phyloP scores from a whole-genome alignment of 1,284 basidiomycete genomes.

The Melampsora americana region DNA sequence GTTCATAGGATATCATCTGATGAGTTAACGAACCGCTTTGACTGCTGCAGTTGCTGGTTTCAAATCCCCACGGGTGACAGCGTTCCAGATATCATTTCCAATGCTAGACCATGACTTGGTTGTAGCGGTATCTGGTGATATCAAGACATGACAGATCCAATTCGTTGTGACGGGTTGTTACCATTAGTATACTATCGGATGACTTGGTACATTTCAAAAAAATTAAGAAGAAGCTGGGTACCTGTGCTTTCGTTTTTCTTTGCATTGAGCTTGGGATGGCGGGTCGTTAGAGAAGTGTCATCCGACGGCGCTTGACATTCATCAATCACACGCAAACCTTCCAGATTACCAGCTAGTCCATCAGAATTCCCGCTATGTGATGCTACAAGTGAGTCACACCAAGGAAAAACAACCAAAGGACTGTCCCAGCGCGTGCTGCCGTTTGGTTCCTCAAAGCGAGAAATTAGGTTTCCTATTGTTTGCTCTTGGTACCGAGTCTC shows the following conservation, averaged over 20 bases:
- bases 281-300: background rate
- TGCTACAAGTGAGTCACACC: slow-evolving; percentile 27
- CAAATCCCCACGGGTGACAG: slow-evolving; percentile 24
- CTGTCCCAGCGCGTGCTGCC: slow-evolving; percentile 29
- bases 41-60: slow-evolving; percentile 41
- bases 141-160: background rate
- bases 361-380: background rate
- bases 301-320: slow-evolving; percentile 10
- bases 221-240: background rate
- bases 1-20: background rate
- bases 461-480: slow-evolving; percentile 25
- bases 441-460: slow-evolving; percentile 38
- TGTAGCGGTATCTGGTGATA: background rate
- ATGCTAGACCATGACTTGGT: slow-evolving; percentile 25
- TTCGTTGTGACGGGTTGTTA: background rate
- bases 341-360: slow-evolving; percentile 17
- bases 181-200: background rate
- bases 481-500: slow-evolving; percentile 32
- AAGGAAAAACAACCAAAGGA: slow-evolving; percentile 39
- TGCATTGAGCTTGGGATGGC: background rate
- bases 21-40: slow-evolving; percentile 16
- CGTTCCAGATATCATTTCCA: slow-evolving; percentile 35
- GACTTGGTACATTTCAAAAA: background rate
- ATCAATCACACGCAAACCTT: slow-evolving; percentile 34
- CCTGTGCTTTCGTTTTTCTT: slow-evolving; percentile 4